These are phyloP conservation scores for Collariella sp. DNA, from an alignment of 495 filamentous ascomycete genomes.

Conservation along the genomic window DNA sequence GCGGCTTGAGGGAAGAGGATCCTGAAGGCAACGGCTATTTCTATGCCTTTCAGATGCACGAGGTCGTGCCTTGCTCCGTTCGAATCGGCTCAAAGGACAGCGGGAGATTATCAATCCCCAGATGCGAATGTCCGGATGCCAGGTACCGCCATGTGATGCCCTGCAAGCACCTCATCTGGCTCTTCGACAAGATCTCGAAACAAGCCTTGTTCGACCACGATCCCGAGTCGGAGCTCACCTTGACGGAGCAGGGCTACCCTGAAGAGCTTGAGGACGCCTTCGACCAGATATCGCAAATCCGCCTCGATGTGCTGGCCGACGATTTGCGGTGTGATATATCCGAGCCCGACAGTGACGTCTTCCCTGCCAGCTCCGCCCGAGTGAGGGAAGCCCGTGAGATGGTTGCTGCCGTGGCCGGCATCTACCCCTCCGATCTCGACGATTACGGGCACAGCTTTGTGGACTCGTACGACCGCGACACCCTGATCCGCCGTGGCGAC, in stretches of 20 bases:
- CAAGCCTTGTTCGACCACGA: constrained; percentile 31
- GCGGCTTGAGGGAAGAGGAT: constrained; percentile 30
- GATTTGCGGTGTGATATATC: constrained; percentile 35
- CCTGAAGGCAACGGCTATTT: constrained; percentile 26
- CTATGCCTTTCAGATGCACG: constrained; percentile 42
- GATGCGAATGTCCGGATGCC: constrained; percentile 35
- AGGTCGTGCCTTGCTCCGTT: constrained; percentile 38
- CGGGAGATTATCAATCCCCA: constrained; percentile 27
- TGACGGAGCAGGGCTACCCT: constrained; percentile 32
- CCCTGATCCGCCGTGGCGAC: constrained; percentile 31
- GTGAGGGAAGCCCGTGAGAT: constrained; percentile 37
- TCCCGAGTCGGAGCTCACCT: constrained; percentile 25
- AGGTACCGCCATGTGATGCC: constrained; percentile 20
- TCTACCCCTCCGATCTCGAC: constrained; percentile 27
- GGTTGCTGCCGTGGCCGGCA: constrained; percentile 33
- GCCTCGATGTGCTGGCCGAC: constrained; percentile 40
- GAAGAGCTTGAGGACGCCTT: constrained; percentile 37
- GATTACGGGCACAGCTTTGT: constrained; percentile 33
- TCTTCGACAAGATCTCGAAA: constrained; percentile 38
- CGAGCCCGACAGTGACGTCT: constrained; percentile 24
- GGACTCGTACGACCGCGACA: constrained; percentile 16
- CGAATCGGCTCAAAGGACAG: constrained; percentile 32
- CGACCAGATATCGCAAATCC: constrained; percentile 33
- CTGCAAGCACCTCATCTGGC: constrained; percentile 43
- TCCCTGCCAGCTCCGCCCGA: constrained; percentile 23